A percentile compares a stretch with the other conserved stretches of the same genome.
Conservation (phyloP, 345 rosid species). For the Aquilaria sinensis region DNA sequence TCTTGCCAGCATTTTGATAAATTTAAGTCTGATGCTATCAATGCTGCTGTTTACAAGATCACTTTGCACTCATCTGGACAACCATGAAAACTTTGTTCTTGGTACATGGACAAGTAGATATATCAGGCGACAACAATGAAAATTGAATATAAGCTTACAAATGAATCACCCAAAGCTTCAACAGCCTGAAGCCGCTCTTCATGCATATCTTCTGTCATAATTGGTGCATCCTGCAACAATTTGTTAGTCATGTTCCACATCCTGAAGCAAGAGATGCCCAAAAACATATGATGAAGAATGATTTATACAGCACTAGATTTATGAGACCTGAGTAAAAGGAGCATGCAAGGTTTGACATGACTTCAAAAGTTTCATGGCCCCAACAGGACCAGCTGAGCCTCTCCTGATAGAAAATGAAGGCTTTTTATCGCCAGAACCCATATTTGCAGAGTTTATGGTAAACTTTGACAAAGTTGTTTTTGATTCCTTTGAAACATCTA, state of each 20-base stretch:
- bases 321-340: slow-evolving; percentile 84
- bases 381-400: slow-evolving; percentile 86
- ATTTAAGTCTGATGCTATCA: no score
- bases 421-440: slow-evolving; percentile 25
- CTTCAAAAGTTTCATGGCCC: slow-evolving; percentile 85
- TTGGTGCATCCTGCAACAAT: slow-evolving; percentile 66
- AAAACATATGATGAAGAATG: slow-evolving; percentile 1
- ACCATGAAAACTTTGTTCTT: no score
- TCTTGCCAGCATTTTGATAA: no score
- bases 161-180: slow-evolving; percentile 76
- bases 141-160: slow-evolving; percentile 47
- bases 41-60: no score
- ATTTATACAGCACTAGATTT: not conserved
- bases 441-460: slow-evolving; percentile 25
- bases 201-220: slow-evolving; percentile 99
- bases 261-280: not conserved
- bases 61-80: no score
- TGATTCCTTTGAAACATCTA: slow-evolving; percentile 21
- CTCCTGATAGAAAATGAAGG: slow-evolving; percentile 46
- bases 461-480: slow-evolving; percentile 14
- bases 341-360: slow-evolving; percentile 77
- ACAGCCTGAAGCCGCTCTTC: slow-evolving; percentile 94
- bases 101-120: not conserved
- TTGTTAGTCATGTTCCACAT: not conserved
- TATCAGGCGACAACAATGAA: slow-evolving; percentile 4